Base-by-base conservation (phyloP, 495 filamentous ascomycete species). In the Hypomontagnella monticulosa region DNA sequence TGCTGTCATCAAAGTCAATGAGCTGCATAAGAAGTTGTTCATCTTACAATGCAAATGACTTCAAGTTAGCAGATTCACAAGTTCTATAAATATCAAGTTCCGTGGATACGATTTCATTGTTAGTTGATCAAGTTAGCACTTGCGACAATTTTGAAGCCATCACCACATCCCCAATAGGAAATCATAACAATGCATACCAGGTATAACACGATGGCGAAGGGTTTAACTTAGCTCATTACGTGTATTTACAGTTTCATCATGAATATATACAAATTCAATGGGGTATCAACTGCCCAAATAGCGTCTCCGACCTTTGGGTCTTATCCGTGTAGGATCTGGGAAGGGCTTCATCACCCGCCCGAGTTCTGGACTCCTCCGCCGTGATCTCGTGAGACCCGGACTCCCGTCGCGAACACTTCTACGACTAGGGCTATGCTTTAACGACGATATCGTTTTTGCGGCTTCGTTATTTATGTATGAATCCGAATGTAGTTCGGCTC, bases 281-380 rank as follows among this genome's bases (percentile, higher is more conserved):
- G 16, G 14, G 41, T 48, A 34, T 62, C 46, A 61, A 44, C 48
- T 44, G 52, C 34, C 69, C 9, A 57, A 9, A 30, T 49, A 55
- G 14, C 67, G 69, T 66, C 71, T 78, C 50, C 77, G 68, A 41
- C 70, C 66, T 42, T 72, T 77, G 0, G 72, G 72, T 60, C 73
- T 76, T 18, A 71, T 61, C 57, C 77, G 70, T 19, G 53, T 64
- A 30, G 63, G 57, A 43, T 79, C 75, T 59, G 73, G 69, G 50
- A 62, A 52, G 16, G 72, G 67, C 59, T 83, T 83, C 36, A 73
- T 73, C 57, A 82, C 73, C 44, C 78, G 75, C 23, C 73, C 76
- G 9, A 73, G 66, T 27, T 72, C 76, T n/a, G 73, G 77, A 65
- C 71, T 74, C 60, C 72, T 76, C 56, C 76, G 67, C 70, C 67